phyloP scores from a whole-genome alignment of 2,329 filamentous ascomycete species.

The Macrophomina tecta region DNA sequence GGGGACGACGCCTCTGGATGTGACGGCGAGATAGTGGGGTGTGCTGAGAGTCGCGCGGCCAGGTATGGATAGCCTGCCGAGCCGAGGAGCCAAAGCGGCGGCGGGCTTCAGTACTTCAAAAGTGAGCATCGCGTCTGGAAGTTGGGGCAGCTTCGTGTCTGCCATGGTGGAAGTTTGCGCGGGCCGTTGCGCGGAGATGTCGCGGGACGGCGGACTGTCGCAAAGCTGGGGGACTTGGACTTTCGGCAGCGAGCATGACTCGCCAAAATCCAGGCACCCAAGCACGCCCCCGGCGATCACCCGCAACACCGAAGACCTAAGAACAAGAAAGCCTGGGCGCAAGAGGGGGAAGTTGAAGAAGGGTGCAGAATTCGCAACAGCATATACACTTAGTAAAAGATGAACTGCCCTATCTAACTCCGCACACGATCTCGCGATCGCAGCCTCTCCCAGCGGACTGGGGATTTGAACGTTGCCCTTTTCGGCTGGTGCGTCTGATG shows the following conservation, averaged over 20 bases:
- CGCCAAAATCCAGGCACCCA: neutral
- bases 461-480: neutral
- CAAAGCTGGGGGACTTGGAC: neutral
- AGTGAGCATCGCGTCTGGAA: slow-evolving; percentile 45
- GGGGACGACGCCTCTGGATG: slow-evolving; percentile 83
- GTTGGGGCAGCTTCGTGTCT: slow-evolving; percentile 4
- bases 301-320: neutral
- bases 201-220: slow-evolving; percentile 5
- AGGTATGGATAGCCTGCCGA: slow-evolving; percentile 70
- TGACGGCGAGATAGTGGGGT: slow-evolving; percentile 79
- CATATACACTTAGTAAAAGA: too few species aligned
- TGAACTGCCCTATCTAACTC: too few species aligned
- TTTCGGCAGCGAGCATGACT: slow-evolving; percentile 8
- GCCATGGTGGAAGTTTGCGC: neutral
- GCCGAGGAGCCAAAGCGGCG: slow-evolving; percentile 59
- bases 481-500: neutral
- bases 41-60: slow-evolving; percentile 74
- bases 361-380: neutral
- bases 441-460: too few species aligned
- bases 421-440: too few species aligned
- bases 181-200: neutral
- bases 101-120: slow-evolving; percentile 52
- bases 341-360: neutral
- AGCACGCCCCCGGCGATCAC: neutral
- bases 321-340: neutral